These are phyloP conservation scores for Trichoderma brevicompactum DNA, from an alignment of 2,329 filamentous ascomycete species.

Conservation along the genomic window DNA sequence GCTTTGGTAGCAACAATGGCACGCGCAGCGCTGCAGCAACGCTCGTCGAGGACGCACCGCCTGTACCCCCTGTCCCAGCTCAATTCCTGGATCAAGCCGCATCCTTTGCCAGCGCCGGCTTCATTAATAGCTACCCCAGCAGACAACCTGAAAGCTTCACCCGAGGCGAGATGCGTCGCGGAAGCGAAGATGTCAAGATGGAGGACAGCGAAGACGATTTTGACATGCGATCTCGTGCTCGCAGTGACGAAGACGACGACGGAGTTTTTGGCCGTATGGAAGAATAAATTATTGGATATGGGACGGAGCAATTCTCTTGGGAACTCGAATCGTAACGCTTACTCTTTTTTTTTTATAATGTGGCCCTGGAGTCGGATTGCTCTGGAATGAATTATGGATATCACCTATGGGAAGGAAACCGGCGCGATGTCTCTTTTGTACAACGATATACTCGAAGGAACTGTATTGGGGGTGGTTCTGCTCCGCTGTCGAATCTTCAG, in stretches of 20 bases:
- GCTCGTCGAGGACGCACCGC: constrained; percentile 75
- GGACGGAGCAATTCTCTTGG: constrained; percentile 26
- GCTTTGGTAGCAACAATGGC: constrained; percentile 76
- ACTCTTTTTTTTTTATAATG: constrained; percentile 30
- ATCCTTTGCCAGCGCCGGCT: constrained; percentile 62
- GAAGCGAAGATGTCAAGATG: constrained; percentile 67
- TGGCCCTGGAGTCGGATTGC: constrained; percentile 36
- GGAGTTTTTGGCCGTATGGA: constrained; percentile 97
- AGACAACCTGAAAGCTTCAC: constrained; percentile 69
- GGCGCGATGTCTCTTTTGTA: constrained; percentile 55
- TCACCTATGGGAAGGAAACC: constrained; percentile 37
- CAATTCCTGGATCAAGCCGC: constrained; percentile 71
- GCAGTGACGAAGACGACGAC: constrained; percentile 88
- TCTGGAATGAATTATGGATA: constrained; percentile 43
- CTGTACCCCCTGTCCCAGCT: constrained; percentile 83
- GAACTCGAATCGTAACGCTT: constrained; percentile 31
- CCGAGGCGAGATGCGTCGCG: constrained; percentile 57
- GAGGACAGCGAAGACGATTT: constrained; percentile 71
- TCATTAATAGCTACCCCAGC: constrained; percentile 66
- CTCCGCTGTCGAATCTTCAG: constrained; percentile 67
- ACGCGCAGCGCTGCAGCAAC: constrained; percentile 64
- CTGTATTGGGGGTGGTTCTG: constrained; percentile 57
- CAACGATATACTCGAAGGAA: constrained; percentile 46
- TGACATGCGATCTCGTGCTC: constrained; percentile 62
- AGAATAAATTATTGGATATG: constrained; percentile 59